Conservation (phyloP, 1,139 yeast species). For the Pichia sp. region DNA sequence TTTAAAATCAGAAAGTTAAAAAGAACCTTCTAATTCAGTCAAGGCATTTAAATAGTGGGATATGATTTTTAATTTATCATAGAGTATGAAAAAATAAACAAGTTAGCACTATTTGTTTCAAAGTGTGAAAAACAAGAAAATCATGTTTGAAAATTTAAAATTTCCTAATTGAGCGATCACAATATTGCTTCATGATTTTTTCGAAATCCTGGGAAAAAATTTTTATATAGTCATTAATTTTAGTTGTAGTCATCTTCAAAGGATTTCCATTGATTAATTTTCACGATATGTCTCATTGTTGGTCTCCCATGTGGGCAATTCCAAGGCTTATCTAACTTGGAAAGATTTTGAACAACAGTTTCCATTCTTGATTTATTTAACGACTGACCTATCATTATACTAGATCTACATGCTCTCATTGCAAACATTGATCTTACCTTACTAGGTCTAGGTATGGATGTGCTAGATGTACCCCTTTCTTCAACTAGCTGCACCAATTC, state of each 20-base stretch:
- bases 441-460: constrained; percentile 53
- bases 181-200: constrained; percentile 14
- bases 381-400: constrained; percentile 88
- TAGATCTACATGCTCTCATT: constrained; percentile 88
- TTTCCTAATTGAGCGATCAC: constrained; percentile 25
- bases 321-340: constrained; percentile 87
- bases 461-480: constrained; percentile 32
- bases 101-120: no score
- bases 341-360: constrained; percentile 58
- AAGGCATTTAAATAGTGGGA: no score
- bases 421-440: constrained; percentile 83
- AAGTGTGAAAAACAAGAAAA: background rate
- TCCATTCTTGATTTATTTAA: constrained; percentile 56
- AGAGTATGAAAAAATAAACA: no score
- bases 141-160: constrained; percentile 7
- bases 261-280: constrained; percentile 44
- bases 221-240: background rate
- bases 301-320: constrained; percentile 99
- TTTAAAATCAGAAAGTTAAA: no score
- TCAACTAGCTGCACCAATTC: constrained; percentile 65
- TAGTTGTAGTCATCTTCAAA: constrained; percentile 37
- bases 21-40: background rate
- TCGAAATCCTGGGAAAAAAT: background rate
- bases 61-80: no score
- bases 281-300: constrained; percentile 83